Evolutionary conservation across 2,329 filamentous ascomycete genomes (phyloP), one percentile per base, ranked within the genome.

Genomic region (Colletotrichum godetiae): DNA sequence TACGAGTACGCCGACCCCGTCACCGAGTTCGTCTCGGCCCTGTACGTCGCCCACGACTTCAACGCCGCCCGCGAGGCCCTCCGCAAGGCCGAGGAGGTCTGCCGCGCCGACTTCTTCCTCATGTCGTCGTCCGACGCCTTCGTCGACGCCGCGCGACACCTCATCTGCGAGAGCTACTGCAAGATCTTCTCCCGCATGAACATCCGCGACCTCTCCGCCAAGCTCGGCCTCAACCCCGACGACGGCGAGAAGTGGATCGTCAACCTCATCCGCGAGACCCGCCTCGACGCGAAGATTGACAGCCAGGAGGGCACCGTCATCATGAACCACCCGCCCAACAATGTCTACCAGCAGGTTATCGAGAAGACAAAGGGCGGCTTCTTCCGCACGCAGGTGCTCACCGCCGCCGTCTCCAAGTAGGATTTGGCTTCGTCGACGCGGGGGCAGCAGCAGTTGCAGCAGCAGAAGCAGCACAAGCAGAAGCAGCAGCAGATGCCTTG

Each of bases 191-290:
- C 97, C 82, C 91, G 96, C 79, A 99, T 99, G 82, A 96, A 98
- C 84, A 98, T 99, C 84, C 95, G 95, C 90, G 97, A 98, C 79
- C 91, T 99, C 73, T 98, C 95, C 76, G 93, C 92, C 76, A 94
- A 97, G 82, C 92, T 99, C 74, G 97, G 96, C 77, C 89, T 99
- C 76, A 95, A 93, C 82, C 92, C 95, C 79, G 95, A 97, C 81
- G 97, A 98, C 81, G 97, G 97, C 80, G 97, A 99, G 91, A 99
- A 99, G 89, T 99, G 97, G 97, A 99, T 99, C 81, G 97, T 99
- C 79, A 99, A 99, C 88, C 90, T 99, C 76, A 99, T 99, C 86
- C 93, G 97, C 76, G 97, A 99, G 86, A 99, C 97, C 29, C 91
- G 95, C 75, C 94, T 99, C 76, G 97, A 99, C 82, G 97, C 97